phyloP scores from a whole-genome alignment of 1,284 basidiomycete genomes.

The Fistulinella cinereoalba region DNA sequence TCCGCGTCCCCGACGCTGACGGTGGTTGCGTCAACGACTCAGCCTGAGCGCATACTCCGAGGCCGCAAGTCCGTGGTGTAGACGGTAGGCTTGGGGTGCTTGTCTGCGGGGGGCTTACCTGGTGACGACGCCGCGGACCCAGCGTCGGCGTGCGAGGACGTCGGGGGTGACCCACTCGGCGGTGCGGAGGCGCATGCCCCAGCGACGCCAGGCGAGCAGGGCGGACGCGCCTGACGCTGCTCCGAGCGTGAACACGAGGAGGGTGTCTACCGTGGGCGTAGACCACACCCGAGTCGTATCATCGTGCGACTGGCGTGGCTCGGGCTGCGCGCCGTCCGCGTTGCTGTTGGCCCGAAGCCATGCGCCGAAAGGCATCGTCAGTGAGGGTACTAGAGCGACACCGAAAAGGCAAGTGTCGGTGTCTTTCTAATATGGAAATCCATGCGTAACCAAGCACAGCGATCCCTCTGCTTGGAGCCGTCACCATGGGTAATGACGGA shows the following conservation, averaged over 20 bases:
- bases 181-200: slow-evolving; percentile 56
- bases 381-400: background rate
- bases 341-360: slow-evolving; percentile 12
- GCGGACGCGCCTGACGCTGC: slow-evolving; percentile 40
- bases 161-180: slow-evolving; percentile 64
- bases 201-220: slow-evolving; percentile 48
- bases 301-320: background rate
- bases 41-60: background rate
- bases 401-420: slow-evolving; percentile 7
- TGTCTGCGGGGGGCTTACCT: slow-evolving; percentile 43
- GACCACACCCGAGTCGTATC: background rate
- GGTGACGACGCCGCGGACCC: slow-evolving; percentile 74
- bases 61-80: background rate
- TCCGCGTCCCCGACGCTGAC: slow-evolving; percentile 82
- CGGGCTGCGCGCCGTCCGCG: background rate
- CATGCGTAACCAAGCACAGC: too few relatives aligned
- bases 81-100: background rate
- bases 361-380: slow-evolving; percentile 1
- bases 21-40: slow-evolving; percentile 1
- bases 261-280: background rate
- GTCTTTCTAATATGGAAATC: background rate
- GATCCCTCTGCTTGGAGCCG: background rate
- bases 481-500: slow-evolving; percentile 78
- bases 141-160: slow-evolving; percentile 51
- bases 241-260: slow-evolving; percentile 41